Evolutionary conservation across 768 basidiomycete species (phyloP).

Genomic region (Mycena indigotica): DNA sequence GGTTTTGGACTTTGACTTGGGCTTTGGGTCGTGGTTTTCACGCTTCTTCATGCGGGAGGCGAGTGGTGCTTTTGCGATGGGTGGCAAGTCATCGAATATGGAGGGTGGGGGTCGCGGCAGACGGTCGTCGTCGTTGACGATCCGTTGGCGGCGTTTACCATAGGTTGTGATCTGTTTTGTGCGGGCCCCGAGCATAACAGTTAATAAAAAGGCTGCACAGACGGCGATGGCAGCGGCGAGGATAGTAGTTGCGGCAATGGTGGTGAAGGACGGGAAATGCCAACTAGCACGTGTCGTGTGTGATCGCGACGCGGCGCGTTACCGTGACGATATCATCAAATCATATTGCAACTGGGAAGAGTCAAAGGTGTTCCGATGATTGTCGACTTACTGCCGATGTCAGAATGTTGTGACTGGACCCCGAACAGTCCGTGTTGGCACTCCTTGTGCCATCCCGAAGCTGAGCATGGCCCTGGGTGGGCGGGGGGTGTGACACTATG

Average conservation of each 20-base stretch:
- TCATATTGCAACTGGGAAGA: not conserved
- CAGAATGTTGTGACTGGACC: not conserved
- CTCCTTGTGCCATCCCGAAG: no score
- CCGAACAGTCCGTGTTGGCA: no score
- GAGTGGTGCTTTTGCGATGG: conserved; percentile 38
- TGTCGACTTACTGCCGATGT: not conserved
- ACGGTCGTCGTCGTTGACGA: conserved; percentile 49
- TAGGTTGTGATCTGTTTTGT: conserved; percentile 71
- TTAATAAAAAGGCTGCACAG: conserved; percentile 19
- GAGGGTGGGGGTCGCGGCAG: conserved; percentile 32
- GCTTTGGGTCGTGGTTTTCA: conserved; percentile 38
- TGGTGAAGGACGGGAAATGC: not conserved
- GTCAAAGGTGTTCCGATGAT: not conserved
- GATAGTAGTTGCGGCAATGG: not conserved
- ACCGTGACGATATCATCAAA: no score
- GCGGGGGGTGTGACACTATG: no score
- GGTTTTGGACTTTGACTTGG: conserved; percentile 31
- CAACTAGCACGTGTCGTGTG: no score
- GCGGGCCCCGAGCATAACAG: conserved; percentile 58
- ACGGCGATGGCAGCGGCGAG: conserved; percentile 21
- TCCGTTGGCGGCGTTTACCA: conserved; percentile 62
- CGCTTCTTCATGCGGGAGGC: conserved; percentile 51
- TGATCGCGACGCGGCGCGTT: no score
- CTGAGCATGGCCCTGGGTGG: no score
- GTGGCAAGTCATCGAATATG: conserved; percentile 48